phyloP scores from a whole-genome alignment of 129 eudicot species.

The Chrysanthemum lavandulifolium region DNA sequence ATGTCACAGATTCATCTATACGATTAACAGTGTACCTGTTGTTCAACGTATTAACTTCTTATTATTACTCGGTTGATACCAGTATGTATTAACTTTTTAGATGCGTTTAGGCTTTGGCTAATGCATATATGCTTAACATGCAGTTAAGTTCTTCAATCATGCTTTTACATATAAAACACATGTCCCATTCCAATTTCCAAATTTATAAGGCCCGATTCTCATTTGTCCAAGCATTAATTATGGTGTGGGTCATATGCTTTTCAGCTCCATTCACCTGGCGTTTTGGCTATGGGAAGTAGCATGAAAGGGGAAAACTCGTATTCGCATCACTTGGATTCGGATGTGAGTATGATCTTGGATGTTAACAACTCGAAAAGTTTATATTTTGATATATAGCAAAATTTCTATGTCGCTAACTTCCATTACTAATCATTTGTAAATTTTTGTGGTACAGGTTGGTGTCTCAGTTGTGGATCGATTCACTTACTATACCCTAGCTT shows the following conservation, averaged over 20 bases:
- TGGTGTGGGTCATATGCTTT: conserved; percentile 16
- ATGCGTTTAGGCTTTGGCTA: conserved; percentile 3
- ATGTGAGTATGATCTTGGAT: conserved; percentile 53
- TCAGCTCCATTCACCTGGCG: conserved; percentile 97
- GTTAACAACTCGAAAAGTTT: neutral
- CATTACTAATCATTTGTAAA: neutral
- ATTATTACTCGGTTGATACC: neutral
- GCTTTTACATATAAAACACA: neutral
- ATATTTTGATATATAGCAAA: conserved; percentile 5
- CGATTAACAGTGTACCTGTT: neutral
- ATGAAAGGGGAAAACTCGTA: conserved; percentile 98
- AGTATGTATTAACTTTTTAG: neutral
- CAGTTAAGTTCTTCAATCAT: conserved; percentile 8
- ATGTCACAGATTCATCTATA: conserved; percentile 2
- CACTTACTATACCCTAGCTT: conserved; percentile 90
- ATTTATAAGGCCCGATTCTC: neutral
- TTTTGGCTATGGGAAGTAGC: conserved; percentile 99
- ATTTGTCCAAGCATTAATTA: conserved; percentile 3
- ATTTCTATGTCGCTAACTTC: neutral
- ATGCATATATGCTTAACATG: conserved; percentile 19
- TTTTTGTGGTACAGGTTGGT: conserved; percentile 69
- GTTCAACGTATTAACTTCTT: neutral
- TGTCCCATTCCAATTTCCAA: neutral
- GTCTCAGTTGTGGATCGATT: conserved; percentile 99
- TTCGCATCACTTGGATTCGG: conserved; percentile 98